Conservation (phyloP, 345 rosid genomes). For the Cardamine resedifolia region DNA sequence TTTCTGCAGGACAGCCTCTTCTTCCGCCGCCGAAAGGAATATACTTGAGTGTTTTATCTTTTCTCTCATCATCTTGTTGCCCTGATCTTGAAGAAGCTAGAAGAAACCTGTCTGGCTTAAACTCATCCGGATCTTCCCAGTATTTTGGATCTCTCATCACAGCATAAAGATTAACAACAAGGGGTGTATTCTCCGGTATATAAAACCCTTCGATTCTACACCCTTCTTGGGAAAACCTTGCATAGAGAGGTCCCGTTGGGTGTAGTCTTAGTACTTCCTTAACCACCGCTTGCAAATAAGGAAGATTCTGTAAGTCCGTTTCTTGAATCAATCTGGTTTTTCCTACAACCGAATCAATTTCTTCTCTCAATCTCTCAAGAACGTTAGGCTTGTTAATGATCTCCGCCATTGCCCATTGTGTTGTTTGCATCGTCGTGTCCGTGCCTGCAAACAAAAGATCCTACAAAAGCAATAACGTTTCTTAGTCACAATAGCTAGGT, state of each 20-base stretch:
- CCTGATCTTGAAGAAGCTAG: background rate
- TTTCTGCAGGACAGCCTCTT: background rate
- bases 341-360: background rate
- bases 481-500: background rate
- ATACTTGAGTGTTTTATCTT: slow-evolving; percentile 2
- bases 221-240: background rate
- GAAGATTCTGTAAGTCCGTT: background rate
- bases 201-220: slow-evolving; percentile 7
- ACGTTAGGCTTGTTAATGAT: background rate
- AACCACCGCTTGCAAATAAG: background rate
- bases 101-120: background rate
- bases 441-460: background rate
- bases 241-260: background rate
- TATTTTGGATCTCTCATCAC: background rate
- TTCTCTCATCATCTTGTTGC: background rate
- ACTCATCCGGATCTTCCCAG: background rate
- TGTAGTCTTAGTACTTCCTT: background rate
- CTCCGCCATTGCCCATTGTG: background rate
- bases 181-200: slow-evolving; percentile 21
- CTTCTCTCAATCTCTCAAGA: background rate
- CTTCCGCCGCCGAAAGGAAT: slow-evolving; percentile 13
- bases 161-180: background rate
- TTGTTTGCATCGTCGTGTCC: background rate
- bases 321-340: background rate
- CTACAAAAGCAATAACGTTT: background rate